Base-by-base conservation (phyloP, 306 rosid genomes). In the Sphenostylis stenocarpa region DNA sequence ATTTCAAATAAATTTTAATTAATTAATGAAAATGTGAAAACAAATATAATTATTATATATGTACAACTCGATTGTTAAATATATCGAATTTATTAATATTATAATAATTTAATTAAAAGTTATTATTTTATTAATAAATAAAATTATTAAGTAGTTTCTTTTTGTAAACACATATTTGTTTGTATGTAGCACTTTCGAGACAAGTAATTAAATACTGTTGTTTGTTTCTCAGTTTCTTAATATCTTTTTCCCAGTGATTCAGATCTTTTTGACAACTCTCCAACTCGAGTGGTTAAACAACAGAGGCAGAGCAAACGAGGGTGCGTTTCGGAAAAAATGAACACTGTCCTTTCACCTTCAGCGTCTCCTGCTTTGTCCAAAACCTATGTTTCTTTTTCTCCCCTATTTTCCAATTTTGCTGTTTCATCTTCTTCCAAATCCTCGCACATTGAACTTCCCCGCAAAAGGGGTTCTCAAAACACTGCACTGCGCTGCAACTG, bases 261-360 rank as follows among this genome's bases (percentile, higher is more conserved):
- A 52, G 49, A 71, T 71, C 51, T 71, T 57, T 26, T 9, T 12
- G 67, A 72, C 24, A 38, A 72, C 53, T 55, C 53, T 55, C 36
- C 17, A 23, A 6, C 28, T 16, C 0, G 70, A 43, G 44, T 45
- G 23, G 43, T 60, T 60, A 41, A 36, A 56, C 48, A 39, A 56
- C 51, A 6, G 39, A 14, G 47, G 23, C 76, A 43, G 11, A 24
- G 33, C 24, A 60, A 55, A 24, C 28, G 15, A n/a, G 53, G 14
- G 13, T 3, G 49, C 1, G 24, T 67, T 76, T n/a, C 0, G 10
- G 77, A 74, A 67, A 86, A 77, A 80, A 93, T 91, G 97, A 84
- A 77, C 16, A 64, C 82, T 61, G 73, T 85, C 48, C n/a, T 86
- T 76, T 77, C 84, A 15, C 70, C 85, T 79, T 65, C 89, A 3